Conservation (phyloP, 1,284 basidiomycete species). For the Golubevia sp. region DNA sequence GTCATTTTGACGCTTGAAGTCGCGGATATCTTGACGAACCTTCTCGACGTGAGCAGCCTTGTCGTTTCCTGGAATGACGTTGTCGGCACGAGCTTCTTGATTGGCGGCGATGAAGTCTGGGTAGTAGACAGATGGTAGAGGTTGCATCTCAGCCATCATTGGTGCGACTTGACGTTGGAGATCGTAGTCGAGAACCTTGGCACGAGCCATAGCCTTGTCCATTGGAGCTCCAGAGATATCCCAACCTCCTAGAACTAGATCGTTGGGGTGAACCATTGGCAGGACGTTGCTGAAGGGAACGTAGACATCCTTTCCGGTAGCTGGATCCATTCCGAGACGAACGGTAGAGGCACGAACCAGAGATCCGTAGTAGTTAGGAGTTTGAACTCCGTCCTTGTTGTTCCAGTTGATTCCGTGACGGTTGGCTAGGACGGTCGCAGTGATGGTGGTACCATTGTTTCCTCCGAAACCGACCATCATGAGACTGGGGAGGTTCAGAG, state of each 20-base stretch:
- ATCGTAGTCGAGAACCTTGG: slow-evolving; percentile 93
- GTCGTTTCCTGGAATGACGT: slow-evolving; percentile 80
- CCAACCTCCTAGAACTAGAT: slow-evolving; percentile 96
- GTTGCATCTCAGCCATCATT: slow-evolving; percentile 79
- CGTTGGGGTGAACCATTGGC: slow-evolving; percentile 98
- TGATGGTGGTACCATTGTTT: slow-evolving; percentile 95
- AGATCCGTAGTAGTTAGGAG: slow-evolving; percentile 80
- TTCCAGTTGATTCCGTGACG: slow-evolving; percentile 91
- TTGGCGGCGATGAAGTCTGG: slow-evolving; percentile 82
- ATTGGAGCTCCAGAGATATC: slow-evolving; percentile 85
- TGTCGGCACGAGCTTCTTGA: slow-evolving; percentile 93
- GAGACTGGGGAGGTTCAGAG: slow-evolving; percentile 67
- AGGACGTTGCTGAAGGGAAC: slow-evolving; percentile 91
- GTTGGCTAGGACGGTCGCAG: slow-evolving; percentile 94
- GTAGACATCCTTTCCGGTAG: slow-evolving; percentile 86
- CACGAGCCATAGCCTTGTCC: slow-evolving; percentile 91
- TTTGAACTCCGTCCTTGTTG: slow-evolving; percentile 89
- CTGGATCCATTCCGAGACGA: slow-evolving; percentile 81
- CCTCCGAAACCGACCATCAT: slow-evolving; percentile 97
- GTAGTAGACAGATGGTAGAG: slow-evolving; percentile 88
- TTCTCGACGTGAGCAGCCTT: slow-evolving; percentile 91
- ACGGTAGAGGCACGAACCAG: slow-evolving; percentile 92
- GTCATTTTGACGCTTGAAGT: slow-evolving; percentile 82
- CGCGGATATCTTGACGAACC: slow-evolving; percentile 87
- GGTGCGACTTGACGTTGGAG: slow-evolving; percentile 93